Evolutionary conservation across 2,329 filamentous ascomycete species (phyloP).

Genomic region (Paraconiothyrium sp.): DNA sequence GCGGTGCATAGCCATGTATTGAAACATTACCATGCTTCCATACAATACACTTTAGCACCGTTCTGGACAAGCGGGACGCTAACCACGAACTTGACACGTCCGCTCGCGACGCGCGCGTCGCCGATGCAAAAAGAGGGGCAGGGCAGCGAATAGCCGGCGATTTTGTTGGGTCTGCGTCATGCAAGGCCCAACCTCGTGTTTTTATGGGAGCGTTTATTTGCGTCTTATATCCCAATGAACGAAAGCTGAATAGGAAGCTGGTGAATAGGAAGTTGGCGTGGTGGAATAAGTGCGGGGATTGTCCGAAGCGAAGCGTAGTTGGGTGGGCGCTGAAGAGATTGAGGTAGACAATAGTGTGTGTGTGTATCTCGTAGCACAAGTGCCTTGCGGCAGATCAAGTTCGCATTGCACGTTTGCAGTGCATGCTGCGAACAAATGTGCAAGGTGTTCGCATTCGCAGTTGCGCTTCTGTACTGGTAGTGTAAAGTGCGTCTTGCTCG

Average conservation of each 20-base stretch:
- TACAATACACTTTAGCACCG: not conserved
- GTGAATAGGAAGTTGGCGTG: too few species aligned
- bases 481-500: not conserved
- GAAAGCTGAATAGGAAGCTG: too few species aligned
- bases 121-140: slow-evolving; percentile 1
- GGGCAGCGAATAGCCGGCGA: not conserved
- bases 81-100: slow-evolving; percentile 21
- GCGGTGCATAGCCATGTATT: not conserved
- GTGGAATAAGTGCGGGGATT: too few species aligned
- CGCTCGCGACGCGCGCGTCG: slow-evolving; percentile 13
- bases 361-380: too few species aligned
- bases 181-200: too few species aligned
- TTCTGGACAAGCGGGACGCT: not conserved
- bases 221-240: too few species aligned
- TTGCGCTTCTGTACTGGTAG: not conserved
- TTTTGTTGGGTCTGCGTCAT: too few species aligned
- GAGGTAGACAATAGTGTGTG: too few species aligned
- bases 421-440: not conserved
- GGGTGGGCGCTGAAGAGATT: too few species aligned
- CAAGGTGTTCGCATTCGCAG: not conserved
- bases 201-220: too few species aligned
- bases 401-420: slow-evolving; percentile 12
- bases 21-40: too few species aligned
- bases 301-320: too few species aligned
- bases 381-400: slow-evolving; percentile 19